Conservation (phyloP, 2,329 filamentous ascomycete species). For the Didymella glomerata region DNA sequence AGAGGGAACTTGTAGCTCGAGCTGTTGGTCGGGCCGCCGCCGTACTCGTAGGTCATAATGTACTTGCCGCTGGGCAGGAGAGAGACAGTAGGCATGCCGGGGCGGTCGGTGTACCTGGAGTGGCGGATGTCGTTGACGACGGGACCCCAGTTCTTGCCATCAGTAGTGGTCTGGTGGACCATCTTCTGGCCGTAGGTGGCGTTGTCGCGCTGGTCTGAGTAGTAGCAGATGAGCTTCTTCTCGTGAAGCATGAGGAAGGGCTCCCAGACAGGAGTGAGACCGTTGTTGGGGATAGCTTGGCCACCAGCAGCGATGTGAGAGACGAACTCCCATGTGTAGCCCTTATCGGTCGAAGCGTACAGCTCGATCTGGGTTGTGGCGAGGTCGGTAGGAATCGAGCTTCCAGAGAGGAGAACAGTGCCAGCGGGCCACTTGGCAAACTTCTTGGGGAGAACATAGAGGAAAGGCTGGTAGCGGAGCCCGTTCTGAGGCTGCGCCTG, state of each 20-base stretch:
- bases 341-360: constrained; percentile 70
- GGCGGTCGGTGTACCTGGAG: constrained; percentile 68
- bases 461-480: constrained; percentile 72
- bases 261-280: constrained; percentile 75
- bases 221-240: constrained; percentile 70
- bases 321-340: constrained; percentile 71
- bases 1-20: constrained; percentile 58
- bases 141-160: constrained; percentile 67
- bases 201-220: constrained; percentile 74
- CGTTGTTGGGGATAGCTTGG: constrained; percentile 69
- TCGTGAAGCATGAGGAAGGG: constrained; percentile 70
- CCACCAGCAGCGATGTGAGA: constrained; percentile 71
- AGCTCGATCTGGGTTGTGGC: constrained; percentile 73
- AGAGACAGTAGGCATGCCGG: constrained; percentile 72
- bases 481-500: constrained; percentile 71
- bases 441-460: constrained; percentile 68
- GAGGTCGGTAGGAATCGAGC: constrained; percentile 66
- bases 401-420: constrained; percentile 70
- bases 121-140: constrained; percentile 71
- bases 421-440: constrained; percentile 68
- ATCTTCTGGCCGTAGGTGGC: constrained; percentile 71
- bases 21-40: constrained; percentile 54
- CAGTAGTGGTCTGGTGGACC: constrained; percentile 67
- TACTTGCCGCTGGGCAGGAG: constrained; percentile 67
- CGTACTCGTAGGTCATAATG: constrained; percentile 72